These are phyloP conservation scores for Chytriomyces hyalinus DNA, from an alignment of 192 early-diverging fungal genomes.

Conservation along the genomic window DNA sequence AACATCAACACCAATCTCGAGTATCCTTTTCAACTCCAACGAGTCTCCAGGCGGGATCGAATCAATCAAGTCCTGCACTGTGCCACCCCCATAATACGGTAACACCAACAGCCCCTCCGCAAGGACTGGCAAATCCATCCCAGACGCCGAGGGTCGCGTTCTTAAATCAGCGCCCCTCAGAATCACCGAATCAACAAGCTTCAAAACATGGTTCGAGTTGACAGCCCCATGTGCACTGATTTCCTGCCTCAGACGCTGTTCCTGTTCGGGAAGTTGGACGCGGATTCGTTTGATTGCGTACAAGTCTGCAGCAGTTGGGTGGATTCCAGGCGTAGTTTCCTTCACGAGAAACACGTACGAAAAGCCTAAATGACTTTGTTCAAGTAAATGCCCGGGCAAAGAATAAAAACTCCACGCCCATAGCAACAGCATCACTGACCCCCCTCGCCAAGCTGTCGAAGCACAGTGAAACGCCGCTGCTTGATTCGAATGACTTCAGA, in stretches of 20 bases:
- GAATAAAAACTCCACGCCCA: neutral
- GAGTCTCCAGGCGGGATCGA: constrained; percentile 34
- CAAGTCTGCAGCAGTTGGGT: neutral
- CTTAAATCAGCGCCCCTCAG: constrained; percentile 7
- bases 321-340: constrained; percentile 32
- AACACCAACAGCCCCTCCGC: constrained; percentile 50
- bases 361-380: constrained; percentile 37
- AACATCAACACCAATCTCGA: constrained; percentile 47
- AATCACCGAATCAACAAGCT: constrained; percentile 46
- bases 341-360: constrained; percentile 56
- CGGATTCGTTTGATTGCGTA: constrained; percentile 55
- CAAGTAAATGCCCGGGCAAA: neutral
- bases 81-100: constrained; percentile 49
- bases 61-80: constrained; percentile 59
- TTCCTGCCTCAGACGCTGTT: constrained; percentile 48
- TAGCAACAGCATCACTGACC: constrained; percentile 19
- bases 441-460: constrained; percentile 50
- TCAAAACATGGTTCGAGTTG: constrained; percentile 41
- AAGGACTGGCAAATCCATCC: constrained; percentile 27
- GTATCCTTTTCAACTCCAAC: constrained; percentile 42
- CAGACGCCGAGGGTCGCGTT: neutral
- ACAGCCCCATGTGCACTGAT: constrained; percentile 50
- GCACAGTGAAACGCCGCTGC: constrained; percentile 14
- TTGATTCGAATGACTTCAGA: constrained; percentile 21
- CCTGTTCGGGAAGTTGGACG: constrained; percentile 56